A percentile compares a stretch with the other conserved stretches of the same genome.
Conservation (phyloP, 2,329 filamentous ascomycete genomes). For the Colletotrichum abscissum region DNA sequence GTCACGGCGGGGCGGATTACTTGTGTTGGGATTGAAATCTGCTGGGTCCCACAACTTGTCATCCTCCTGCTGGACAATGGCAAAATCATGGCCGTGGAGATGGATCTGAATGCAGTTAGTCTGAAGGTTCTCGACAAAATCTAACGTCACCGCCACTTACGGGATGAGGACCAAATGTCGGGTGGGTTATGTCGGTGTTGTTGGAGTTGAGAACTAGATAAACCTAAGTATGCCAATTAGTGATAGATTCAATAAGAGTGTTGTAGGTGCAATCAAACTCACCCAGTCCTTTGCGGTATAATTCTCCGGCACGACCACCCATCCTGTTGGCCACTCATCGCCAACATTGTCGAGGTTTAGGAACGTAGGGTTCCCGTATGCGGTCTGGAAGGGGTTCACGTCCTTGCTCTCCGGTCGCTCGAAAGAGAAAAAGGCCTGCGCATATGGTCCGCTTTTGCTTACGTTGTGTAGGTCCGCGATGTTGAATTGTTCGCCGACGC, state of each 20-base stretch:
- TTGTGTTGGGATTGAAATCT: constrained; percentile 30
- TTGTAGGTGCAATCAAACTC: neutral
- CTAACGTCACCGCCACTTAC: neutral
- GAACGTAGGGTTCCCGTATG: constrained; percentile 56
- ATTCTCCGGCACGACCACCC: constrained; percentile 37
- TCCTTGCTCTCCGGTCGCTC: constrained; percentile 1
- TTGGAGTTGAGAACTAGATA: constrained; percentile 10
- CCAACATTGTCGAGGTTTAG: constrained; percentile 34
- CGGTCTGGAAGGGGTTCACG: constrained; percentile 40
- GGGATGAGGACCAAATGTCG: constrained; percentile 9
- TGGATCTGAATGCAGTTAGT: constrained; percentile 46
- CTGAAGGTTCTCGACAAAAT: no score
- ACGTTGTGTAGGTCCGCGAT: no score
- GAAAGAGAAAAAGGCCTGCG: constrained; percentile 11
- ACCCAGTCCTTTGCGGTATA: constrained; percentile 36
- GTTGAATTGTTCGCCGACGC: no score
- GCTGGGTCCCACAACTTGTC: constrained; percentile 24
- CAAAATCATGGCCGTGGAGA: constrained; percentile 63
- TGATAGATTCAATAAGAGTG: no score
- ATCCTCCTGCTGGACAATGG: constrained; percentile 48
- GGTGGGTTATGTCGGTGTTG: neutral
- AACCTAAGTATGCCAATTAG: neutral
- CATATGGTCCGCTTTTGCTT: no score
- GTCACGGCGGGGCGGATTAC: constrained; percentile 62
- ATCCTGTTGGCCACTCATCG: constrained; percentile 24